These are phyloP conservation scores for Lecanicillium sp. DNA, from an alignment of 2,329 filamentous ascomycete species.

Conservation along the genomic window DNA sequence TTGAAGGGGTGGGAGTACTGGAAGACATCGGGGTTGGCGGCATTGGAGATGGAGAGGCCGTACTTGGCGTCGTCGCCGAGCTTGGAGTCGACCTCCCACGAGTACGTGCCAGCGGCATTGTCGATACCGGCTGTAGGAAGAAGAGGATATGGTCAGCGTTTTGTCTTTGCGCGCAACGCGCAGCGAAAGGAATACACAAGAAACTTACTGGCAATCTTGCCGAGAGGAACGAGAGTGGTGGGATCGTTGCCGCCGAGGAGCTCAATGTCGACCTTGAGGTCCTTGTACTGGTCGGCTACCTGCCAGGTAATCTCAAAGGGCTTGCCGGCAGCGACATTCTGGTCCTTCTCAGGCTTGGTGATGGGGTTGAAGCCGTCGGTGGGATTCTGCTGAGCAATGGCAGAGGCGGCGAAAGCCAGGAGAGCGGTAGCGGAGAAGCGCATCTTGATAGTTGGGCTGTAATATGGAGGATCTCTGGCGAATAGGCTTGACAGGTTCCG, in stretches of 20 bases:
- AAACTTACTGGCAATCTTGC: conserved; percentile 43
- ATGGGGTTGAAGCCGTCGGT: conserved; percentile 49
- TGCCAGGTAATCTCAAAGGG: conserved; percentile 45
- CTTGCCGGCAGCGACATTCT: conserved; percentile 39
- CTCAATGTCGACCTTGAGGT: conserved; percentile 39
- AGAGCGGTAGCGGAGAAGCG: conserved; percentile 41
- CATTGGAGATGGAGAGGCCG: conserved; percentile 47
- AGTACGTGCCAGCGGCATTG: conserved; percentile 35
- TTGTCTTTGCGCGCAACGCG: not conserved
- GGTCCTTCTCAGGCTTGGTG: conserved; percentile 33
- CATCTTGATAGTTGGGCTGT: conserved; percentile 36
- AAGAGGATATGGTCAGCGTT: not conserved
- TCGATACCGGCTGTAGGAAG: conserved; percentile 33
- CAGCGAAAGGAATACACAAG: not conserved
- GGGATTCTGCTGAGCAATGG: conserved; percentile 34
- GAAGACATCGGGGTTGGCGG: conserved; percentile 39
- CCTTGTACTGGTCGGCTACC: conserved; percentile 29
- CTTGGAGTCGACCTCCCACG: conserved; percentile 39
- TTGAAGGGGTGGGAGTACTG: conserved; percentile 57
- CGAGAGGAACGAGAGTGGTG: conserved; percentile 30
- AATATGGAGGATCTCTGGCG: not conserved
- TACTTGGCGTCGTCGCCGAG: conserved; percentile 41
- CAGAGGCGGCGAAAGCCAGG: conserved; percentile 42
- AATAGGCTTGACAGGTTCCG: too few relatives aligned
- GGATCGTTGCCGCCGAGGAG: conserved; percentile 45